Evolutionary conservation across 2,329 filamentous ascomycete genomes (phyloP), one percentile per base, ranked within the genome.

Genomic region (Monilinia fructicola): DNA sequence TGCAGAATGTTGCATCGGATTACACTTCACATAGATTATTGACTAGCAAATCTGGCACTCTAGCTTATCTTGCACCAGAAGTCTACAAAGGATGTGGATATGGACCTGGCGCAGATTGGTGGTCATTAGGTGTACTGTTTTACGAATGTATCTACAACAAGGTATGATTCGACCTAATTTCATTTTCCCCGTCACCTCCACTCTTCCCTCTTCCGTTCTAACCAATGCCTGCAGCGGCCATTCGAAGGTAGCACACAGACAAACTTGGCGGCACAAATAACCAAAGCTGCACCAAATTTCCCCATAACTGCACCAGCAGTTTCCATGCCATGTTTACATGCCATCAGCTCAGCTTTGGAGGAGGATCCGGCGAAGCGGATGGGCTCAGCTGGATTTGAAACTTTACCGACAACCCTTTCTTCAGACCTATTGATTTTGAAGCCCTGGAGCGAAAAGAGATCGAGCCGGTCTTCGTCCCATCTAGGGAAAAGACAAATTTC

Each of bases 131-230:
- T 59, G 95, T 99, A 55, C 85, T 96, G n/a, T 98, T 98, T 78
- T 99, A 97, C 78, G 95, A 99, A 78, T 98, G 95, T 84, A 97
- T 99, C 71, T 99, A 98, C 81, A 97, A 96, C 81, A 98, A 96
- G 89, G 92, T 93, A 79, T 63, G 83, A 76, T 63, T 50, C n/a
- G 21, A 50, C 56, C 7, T n/a, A 67, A 23, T 38, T 38, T 18
- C 56, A 60, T 48, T 35, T n/a, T 59, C 6, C 6, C 42, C 11
- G 21, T 59, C 26, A 23, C 35, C 42, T 26, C 42, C 31, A 28
- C 63, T 56, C 46, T 59, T 56, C 16, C 23, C 1, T n/a, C 35
- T 54, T 53, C 44, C 53, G 16, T 50, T 6, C 44, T 65, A 52
- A 65, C 69, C 23, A 70, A 48, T 26, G 38, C 56, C 42, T 68